These are phyloP conservation scores for Smittium mucronatum DNA, from an alignment of 371 early-diverging fungal genomes.

Conservation along the genomic window DNA sequence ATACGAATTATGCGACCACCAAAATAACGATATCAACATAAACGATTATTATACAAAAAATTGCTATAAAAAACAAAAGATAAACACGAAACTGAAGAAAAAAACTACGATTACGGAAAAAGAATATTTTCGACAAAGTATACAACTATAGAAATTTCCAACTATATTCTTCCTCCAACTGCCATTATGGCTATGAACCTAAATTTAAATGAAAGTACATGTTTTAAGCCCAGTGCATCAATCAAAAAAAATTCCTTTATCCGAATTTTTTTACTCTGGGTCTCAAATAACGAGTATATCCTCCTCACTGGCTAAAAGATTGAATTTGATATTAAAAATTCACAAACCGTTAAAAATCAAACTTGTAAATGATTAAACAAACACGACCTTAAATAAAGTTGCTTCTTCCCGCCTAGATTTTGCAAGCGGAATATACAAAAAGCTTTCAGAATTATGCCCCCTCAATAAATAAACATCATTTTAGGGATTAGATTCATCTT, in stretches of 20 bases:
- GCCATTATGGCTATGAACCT: background rate
- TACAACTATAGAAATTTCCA: background rate
- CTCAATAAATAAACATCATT: background rate
- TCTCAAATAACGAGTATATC: background rate
- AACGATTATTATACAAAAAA: too few relatives aligned
- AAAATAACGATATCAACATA: too few relatives aligned
- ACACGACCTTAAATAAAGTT: background rate
- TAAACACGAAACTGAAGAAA: too few relatives aligned
- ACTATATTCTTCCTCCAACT: background rate
- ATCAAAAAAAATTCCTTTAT: background rate
- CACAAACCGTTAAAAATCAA: background rate
- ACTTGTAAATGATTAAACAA: background rate
- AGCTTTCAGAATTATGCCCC: background rate
- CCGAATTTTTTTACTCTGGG: background rate
- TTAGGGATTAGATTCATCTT: background rate
- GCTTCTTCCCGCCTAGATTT: background rate
- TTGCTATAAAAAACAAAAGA: too few relatives aligned
- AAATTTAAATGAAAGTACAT: background rate
- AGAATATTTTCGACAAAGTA: background rate
- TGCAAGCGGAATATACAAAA: background rate
- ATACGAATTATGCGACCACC: too few relatives aligned
- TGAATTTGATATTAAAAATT: background rate
- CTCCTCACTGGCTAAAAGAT: background rate
- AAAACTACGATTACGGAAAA: too few relatives aligned
- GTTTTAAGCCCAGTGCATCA: background rate